These are phyloP conservation scores for Carallia brachiata DNA, from an alignment of 345 rosid genomes.

Conservation along the genomic window DNA sequence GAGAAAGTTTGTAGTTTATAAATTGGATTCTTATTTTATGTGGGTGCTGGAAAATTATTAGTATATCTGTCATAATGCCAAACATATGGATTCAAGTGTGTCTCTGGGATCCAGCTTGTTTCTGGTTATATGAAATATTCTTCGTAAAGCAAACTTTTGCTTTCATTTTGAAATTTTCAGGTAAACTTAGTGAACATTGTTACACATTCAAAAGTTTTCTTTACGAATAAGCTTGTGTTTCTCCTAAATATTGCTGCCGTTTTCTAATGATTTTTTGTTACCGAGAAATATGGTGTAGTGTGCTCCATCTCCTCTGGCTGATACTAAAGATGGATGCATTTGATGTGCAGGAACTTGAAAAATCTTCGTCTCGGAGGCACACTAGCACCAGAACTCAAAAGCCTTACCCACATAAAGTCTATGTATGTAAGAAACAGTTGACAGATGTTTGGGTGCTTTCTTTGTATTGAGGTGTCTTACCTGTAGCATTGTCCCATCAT, in stretches of 20 bases:
- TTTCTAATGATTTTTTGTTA: neutral
- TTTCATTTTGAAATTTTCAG: neutral
- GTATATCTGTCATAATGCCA: neutral
- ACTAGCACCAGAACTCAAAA: constrained; percentile 10
- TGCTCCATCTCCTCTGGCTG: neutral
- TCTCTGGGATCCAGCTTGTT: neutral
- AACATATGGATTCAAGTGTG: neutral
- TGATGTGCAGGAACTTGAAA: constrained; percentile 12
- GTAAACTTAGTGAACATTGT: neutral
- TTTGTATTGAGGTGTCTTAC: neutral
- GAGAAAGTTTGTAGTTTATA: neutral
- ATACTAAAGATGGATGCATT: neutral
- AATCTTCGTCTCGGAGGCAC: constrained; percentile 15
- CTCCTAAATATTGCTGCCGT: neutral
- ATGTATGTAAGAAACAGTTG: neutral
- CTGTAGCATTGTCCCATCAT: neutral
- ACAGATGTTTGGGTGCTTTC: neutral
- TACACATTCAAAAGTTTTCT: neutral
- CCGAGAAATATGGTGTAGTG: neutral
- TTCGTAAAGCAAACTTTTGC: neutral
- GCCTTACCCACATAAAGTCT: constrained; percentile 7
- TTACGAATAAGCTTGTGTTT: neutral
- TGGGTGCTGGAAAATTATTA: neutral
- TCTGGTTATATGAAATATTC: neutral
- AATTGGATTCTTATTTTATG: neutral